These are phyloP conservation scores for Trypanosoma caninum DNA, from an alignment of 208 protist species.

Conservation along the genomic window DNA sequence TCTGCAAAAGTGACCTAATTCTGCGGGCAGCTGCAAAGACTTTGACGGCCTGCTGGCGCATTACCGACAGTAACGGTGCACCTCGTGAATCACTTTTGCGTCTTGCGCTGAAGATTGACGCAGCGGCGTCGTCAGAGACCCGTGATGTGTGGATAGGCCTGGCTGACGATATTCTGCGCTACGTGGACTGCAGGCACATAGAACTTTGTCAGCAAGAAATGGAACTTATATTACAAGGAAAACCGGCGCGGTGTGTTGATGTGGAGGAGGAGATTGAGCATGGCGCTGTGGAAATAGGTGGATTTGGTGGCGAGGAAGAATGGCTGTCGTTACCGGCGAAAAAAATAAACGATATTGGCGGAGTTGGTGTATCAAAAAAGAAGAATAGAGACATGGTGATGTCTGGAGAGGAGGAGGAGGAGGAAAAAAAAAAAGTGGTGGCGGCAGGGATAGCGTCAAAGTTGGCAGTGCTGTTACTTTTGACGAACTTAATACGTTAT, in stretches of 20 bases:
- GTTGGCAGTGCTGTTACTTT: constrained; percentile 4
- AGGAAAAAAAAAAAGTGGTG: background rate
- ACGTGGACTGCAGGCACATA: background rate
- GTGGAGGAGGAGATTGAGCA: background rate
- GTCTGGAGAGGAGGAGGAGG: background rate
- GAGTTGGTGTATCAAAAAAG: background rate
- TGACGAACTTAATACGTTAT: constrained; percentile 5
- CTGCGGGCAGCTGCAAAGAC: constrained; percentile 3
- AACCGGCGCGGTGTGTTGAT: background rate
- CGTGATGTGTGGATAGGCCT: constrained; percentile 33
- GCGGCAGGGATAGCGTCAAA: constrained; percentile 12
- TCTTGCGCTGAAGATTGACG: constrained; percentile 36
- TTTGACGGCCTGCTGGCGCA: too few relatives aligned
- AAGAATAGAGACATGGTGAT: constrained; percentile 5
- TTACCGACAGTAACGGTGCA: background rate
- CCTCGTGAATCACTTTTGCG: constrained; percentile 12
- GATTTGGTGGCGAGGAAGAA: background rate
- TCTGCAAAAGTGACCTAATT: background rate
- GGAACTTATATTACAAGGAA: constrained; percentile 17
- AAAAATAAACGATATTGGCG: background rate
- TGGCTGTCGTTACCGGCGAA: background rate
- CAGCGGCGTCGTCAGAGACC: constrained; percentile 23
- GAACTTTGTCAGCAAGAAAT: constrained; percentile 5
- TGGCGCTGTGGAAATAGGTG: background rate
- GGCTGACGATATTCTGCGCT: constrained; percentile 19